A percentile compares a stretch with the other conserved stretches of the same genome.
Evolutionary conservation across 2,329 filamentous ascomycete species (phyloP).

Genomic region (Mycosphaerelloides madeirae): DNA sequence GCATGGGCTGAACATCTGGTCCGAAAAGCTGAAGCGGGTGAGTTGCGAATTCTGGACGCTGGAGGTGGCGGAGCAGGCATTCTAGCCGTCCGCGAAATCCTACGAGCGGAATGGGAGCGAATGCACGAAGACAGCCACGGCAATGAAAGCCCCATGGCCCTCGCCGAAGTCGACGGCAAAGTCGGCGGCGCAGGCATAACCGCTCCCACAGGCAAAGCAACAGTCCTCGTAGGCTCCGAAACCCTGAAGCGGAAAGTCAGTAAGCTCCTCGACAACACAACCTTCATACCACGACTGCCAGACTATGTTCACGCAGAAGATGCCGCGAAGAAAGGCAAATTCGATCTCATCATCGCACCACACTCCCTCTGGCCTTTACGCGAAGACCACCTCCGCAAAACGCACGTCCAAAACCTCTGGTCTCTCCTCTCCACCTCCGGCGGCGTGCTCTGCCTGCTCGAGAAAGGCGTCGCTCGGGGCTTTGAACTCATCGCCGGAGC

Average conservation of each 20-base stretch:
- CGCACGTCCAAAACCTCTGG: slow-evolving; percentile 85
- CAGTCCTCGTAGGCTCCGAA: slow-evolving; percentile 73
- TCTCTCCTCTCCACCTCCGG: slow-evolving; percentile 75
- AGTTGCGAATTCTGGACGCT: slow-evolving; percentile 66
- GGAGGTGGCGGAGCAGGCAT: slow-evolving; percentile 69
- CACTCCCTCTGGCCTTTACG: slow-evolving; percentile 73
- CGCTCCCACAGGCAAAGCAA: slow-evolving; percentile 64
- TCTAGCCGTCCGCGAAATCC: slow-evolving; percentile 70
- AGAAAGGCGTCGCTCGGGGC: slow-evolving; percentile 85
- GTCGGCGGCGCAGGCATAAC: slow-evolving; percentile 38
- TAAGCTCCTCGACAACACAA: slow-evolving; percentile 76
- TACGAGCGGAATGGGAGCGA: slow-evolving; percentile 75
- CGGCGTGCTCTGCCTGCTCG: slow-evolving; percentile 78
- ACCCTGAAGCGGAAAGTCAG: slow-evolving; percentile 70
- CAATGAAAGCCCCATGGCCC: slow-evolving; percentile 16
- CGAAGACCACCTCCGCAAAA: slow-evolving; percentile 71
- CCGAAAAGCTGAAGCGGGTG: slow-evolving; percentile 48
- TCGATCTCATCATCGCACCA: slow-evolving; percentile 83
- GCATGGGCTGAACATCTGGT: slow-evolving; percentile 65
- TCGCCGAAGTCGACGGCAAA: slow-evolving; percentile 32
- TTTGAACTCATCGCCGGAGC: slow-evolving; percentile 90
- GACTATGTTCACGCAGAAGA: slow-evolving; percentile 66
- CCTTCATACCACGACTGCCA: slow-evolving; percentile 85
- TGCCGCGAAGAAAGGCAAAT: slow-evolving; percentile 52
- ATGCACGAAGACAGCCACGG: slow-evolving; percentile 44